Evolutionary conservation across 2,329 filamentous ascomycete genomes (phyloP).

Genomic region (Botryotinia narcissicola): DNA sequence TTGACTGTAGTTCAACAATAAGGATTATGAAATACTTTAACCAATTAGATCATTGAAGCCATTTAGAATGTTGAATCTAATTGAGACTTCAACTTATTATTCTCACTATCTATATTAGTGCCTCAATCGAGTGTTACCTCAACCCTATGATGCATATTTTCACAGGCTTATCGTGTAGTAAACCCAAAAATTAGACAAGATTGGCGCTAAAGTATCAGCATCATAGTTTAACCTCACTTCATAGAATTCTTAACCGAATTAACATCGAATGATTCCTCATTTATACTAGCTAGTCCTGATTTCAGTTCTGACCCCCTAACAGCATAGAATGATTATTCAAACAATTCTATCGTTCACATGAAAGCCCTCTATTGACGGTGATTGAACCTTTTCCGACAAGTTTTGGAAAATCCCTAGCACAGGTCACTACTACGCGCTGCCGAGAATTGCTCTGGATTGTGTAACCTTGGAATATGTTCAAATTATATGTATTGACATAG

Average conservation of each 20-base stretch:
- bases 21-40: too few species aligned
- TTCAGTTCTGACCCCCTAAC: background rate
- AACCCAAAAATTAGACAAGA: background rate
- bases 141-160: background rate
- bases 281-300: too few species aligned
- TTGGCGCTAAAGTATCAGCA: background rate
- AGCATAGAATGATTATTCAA: background rate
- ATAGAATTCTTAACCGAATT: too few species aligned
- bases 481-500: fast-evolving
- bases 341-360: background rate
- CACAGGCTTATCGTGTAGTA: too few species aligned
- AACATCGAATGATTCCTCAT: background rate
- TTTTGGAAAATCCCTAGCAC: background rate
- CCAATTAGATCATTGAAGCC: too few species aligned
- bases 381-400: background rate
- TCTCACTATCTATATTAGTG: too few species aligned
- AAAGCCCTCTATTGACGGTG: too few species aligned
- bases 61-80: too few species aligned
- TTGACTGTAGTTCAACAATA: too few species aligned
- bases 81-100: too few species aligned
- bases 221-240: background rate
- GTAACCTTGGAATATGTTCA: background rate
- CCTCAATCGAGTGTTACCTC: too few species aligned
- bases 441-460: fast-evolving
- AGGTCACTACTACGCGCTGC: too few species aligned